Evolutionary conservation across 805 yeast species (phyloP).

Genomic region (Ascoidea tarda): DNA sequence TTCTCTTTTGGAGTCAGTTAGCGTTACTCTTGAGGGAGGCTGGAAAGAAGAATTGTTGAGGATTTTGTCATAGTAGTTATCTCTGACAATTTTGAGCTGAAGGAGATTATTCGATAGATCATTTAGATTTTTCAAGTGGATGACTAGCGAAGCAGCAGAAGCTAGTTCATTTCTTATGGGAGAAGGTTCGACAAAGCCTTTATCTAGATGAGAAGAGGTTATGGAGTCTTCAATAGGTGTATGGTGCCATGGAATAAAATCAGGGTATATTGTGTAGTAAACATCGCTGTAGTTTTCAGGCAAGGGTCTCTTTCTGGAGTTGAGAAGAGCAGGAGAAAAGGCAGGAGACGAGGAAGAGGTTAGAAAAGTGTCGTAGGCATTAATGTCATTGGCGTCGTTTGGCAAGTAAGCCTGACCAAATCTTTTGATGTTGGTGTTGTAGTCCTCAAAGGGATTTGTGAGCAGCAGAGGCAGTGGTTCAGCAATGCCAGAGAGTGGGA

Average conservation of each 20-base stretch:
- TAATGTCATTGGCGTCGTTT: too few species aligned
- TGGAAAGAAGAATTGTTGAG: conserved; percentile 41
- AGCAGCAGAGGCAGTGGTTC: too few species aligned
- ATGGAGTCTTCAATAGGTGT: conserved; percentile 36
- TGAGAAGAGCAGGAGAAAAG: too few species aligned
- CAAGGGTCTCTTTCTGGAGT: too few species aligned
- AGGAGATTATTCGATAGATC: conserved; percentile 34
- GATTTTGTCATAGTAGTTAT: conserved; percentile 26
- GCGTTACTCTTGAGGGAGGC: conserved; percentile 81
- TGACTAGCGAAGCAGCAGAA: conserved; percentile 48
- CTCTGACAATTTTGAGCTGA: conserved; percentile 32
- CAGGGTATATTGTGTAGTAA: conserved; percentile 35
- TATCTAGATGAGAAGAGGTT: conserved; percentile 42
- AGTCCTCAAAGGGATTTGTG: too few species aligned
- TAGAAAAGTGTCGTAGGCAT: too few species aligned
- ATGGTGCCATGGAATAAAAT: conserved; percentile 60
- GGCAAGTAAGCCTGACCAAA: too few species aligned
- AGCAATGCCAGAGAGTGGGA: too few species aligned
- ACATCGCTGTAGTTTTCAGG: neutral
- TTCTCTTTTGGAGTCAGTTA: conserved; percentile 77
- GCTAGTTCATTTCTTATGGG: conserved; percentile 52
- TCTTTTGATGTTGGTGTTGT: too few species aligned
- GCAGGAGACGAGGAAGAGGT: too few species aligned
- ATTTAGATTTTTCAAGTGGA: conserved; percentile 24
- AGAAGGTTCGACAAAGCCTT: conserved; percentile 59